phyloP scores from a whole-genome alignment of 2,329 filamentous ascomycete species.

The Akanthomyces lecanii region DNA sequence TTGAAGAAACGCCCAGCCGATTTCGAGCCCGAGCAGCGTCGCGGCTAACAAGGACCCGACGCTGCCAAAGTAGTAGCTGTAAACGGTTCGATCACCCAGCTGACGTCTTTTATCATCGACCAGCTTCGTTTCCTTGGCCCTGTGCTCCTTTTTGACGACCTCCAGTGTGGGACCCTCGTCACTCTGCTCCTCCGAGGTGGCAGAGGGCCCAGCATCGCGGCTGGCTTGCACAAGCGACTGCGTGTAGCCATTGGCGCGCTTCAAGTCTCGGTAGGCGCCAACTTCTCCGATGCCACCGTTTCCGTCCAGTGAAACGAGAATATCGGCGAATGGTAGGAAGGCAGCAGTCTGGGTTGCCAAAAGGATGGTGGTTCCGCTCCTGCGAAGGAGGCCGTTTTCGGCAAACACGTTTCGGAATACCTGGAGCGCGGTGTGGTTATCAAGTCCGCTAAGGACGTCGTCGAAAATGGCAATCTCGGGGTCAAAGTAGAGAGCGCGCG shows the following conservation, averaged over 20 bases:
- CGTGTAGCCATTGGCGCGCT: background rate
- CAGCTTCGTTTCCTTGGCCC: slow-evolving; percentile 19
- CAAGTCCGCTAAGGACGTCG: slow-evolving; percentile 22
- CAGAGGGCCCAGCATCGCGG: background rate
- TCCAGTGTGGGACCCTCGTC: background rate
- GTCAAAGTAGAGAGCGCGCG: background rate
- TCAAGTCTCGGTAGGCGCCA: slow-evolving; percentile 27
- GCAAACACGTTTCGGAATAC: slow-evolving; percentile 30
- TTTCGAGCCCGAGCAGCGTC: slow-evolving; percentile 22
- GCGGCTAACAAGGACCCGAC: slow-evolving; percentile 24
- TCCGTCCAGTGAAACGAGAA: slow-evolving; percentile 22
- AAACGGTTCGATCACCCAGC: slow-evolving; percentile 27
- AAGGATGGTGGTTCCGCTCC: slow-evolving; percentile 32
- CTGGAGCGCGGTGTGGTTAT: slow-evolving; percentile 30
- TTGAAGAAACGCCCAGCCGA: slow-evolving; percentile 27
- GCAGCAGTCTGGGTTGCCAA: slow-evolving; percentile 34
- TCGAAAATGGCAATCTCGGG: slow-evolving; percentile 10
- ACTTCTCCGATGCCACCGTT: slow-evolving; percentile 26
- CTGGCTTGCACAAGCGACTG: background rate
- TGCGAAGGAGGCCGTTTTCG: slow-evolving; percentile 25
- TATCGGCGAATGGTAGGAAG: slow-evolving; percentile 26
- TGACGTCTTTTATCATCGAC: slow-evolving; percentile 25
- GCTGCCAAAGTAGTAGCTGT: slow-evolving; percentile 29
- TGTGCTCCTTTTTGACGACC: slow-evolving; percentile 21
- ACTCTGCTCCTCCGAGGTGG: background rate